A percentile compares a stretch with the other conserved stretches of the same genome.
phyloP scores from a whole-genome alignment of 2,329 filamentous ascomycete genomes.

The Amauroascus verrucosus region DNA sequence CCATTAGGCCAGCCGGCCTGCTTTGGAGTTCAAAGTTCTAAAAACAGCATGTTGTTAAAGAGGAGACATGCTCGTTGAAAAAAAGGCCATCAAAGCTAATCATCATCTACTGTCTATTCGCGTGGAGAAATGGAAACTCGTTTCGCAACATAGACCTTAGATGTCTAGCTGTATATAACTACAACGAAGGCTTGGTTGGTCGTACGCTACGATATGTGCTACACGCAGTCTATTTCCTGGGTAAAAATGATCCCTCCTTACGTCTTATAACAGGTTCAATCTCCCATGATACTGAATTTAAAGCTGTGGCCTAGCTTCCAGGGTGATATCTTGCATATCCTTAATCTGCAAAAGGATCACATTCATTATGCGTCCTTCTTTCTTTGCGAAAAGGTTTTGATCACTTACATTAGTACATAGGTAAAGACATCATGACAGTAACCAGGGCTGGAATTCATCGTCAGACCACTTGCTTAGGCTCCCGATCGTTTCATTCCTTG shows the following conservation, averaged over 20 bases:
- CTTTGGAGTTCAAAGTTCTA: neutral
- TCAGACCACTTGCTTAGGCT: constrained; percentile 5
- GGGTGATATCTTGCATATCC: constrained; percentile 1
- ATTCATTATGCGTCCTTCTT: neutral
- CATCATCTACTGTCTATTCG: too few relatives aligned
- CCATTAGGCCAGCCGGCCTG: constrained; percentile 18
- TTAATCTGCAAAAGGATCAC: neutral
- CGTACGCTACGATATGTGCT: too few relatives aligned
- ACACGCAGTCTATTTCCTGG: too few relatives aligned
- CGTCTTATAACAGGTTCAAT: neutral
- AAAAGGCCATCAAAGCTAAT: too few relatives aligned
- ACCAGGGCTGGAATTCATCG: constrained; percentile 4
- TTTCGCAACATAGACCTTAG: too few relatives aligned
- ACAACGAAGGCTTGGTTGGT: too few relatives aligned
- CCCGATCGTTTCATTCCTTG: neutral
- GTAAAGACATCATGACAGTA: constrained; percentile 5
- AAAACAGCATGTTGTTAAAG: too few relatives aligned
- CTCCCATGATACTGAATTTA: neutral
- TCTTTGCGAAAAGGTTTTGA: neutral
- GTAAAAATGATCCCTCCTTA: neutral
- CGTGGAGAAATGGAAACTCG: too few relatives aligned
- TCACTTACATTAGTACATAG: too few relatives aligned
- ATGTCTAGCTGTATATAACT: too few relatives aligned
- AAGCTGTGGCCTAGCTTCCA: neutral
- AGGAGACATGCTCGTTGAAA: too few relatives aligned